Evolutionary conservation across 2,329 filamentous ascomycete species (phyloP).

Genomic region (Fusarium euwallaceae): DNA sequence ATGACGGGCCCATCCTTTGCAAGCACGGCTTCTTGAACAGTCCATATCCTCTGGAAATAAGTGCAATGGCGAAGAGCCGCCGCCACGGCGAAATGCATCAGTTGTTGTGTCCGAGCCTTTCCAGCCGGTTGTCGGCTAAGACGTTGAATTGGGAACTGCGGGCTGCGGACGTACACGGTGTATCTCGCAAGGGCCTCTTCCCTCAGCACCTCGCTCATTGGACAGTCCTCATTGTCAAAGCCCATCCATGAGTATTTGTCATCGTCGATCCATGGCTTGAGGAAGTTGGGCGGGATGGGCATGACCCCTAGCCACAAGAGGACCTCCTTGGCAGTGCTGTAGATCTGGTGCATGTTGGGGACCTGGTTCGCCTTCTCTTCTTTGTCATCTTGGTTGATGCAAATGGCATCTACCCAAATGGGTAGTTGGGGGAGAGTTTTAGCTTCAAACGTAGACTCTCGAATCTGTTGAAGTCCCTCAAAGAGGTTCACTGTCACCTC

Average conservation of each 20-base stretch:
- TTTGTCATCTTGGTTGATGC: neutral
- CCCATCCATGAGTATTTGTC: neutral
- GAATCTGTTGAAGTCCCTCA: neutral
- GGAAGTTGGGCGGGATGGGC: neutral
- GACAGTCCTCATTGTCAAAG: neutral
- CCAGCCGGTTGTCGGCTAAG: neutral
- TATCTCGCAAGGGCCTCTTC: neutral
- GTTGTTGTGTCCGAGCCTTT: neutral
- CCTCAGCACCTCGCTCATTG: neutral
- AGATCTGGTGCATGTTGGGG: neutral
- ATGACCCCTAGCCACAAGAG: neutral
- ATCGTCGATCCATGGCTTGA: neutral
- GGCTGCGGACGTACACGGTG: neutral
- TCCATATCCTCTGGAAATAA: neutral
- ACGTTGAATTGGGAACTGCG: neutral
- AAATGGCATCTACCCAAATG: neutral
- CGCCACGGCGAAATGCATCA: neutral
- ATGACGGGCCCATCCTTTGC: neutral
- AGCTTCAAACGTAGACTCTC: neutral
- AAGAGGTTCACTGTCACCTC: neutral
- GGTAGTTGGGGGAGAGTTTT: neutral
- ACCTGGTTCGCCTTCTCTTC: neutral
- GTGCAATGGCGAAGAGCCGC: neutral
- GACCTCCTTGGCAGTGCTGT: neutral
- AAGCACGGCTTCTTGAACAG: neutral